phyloP scores from a whole-genome alignment of 2,329 filamentous ascomycete species.

The Didymella lethalis region DNA sequence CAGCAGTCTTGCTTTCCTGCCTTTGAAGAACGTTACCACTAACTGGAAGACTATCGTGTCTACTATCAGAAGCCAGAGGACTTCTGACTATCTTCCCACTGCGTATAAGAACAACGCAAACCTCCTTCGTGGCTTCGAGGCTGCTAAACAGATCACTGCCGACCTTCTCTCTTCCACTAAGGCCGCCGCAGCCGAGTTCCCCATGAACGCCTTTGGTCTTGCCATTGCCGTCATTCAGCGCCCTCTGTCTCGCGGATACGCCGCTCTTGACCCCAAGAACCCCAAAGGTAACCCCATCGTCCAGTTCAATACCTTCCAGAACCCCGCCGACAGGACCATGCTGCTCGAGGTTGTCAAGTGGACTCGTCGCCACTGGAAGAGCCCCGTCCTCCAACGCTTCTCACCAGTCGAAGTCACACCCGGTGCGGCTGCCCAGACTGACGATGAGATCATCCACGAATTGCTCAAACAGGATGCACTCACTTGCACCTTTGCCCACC shows the following conservation, averaged over 20 bases:
- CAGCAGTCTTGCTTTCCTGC: conserved; percentile 17
- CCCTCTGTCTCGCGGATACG: conserved; percentile 39
- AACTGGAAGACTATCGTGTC: conserved; percentile 12
- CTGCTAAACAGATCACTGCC: conserved; percentile 33
- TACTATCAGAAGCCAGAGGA: conserved; percentile 7
- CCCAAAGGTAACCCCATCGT: conserved; percentile 36
- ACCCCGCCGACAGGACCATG: conserved; percentile 45
- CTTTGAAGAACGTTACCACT: conserved; percentile 12
- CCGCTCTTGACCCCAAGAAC: conserved; percentile 43
- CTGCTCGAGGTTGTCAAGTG: conserved; percentile 39
- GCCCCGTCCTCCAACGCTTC: conserved; percentile 36
- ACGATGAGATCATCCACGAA: conserved; percentile 21
- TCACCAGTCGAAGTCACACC: conserved; percentile 40
- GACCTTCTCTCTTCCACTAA: conserved; percentile 27
- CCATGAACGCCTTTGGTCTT: conserved; percentile 28
- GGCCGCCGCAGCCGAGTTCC: conserved; percentile 31
- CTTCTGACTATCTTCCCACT: conserved; percentile 19
- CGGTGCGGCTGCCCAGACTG: conserved; percentile 26
- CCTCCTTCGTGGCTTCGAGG: conserved; percentile 27
- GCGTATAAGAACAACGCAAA: conserved; percentile 32
- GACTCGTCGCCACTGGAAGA: conserved; percentile 41
- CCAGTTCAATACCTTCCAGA: conserved; percentile 42
- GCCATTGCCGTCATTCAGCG: conserved; percentile 20
- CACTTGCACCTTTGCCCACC: conserved; percentile 21
- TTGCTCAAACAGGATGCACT: conserved; percentile 3